Evolutionary conservation across 139 green algal species (phyloP).

Genomic region (Nannochloris sp.): DNA sequence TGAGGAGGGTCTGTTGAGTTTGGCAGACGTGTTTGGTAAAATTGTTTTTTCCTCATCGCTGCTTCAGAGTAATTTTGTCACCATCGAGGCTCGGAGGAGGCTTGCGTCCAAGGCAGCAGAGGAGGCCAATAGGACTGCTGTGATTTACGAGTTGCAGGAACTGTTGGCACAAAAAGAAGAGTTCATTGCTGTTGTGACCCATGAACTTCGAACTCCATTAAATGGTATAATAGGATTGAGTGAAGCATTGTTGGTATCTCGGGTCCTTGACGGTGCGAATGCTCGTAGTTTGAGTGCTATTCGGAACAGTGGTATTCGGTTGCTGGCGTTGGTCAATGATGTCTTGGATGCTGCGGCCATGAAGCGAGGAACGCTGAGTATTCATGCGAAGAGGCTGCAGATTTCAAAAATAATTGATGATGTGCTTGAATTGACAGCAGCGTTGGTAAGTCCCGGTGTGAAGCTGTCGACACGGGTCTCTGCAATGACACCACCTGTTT

Average conservation of each 20-base stretch:
- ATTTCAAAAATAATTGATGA: conserved; percentile 34
- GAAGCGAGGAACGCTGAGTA: conserved; percentile 14
- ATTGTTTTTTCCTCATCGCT: conserved; percentile 30
- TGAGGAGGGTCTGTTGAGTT: conserved; percentile 27
- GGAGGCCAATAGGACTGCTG: conserved; percentile 24
- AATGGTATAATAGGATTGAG: conserved; percentile 68
- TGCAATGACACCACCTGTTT: conserved; percentile 24
- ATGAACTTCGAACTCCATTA: conserved; percentile 72
- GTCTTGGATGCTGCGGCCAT: conserved; percentile 53
- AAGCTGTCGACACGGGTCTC: conserved; percentile 25
- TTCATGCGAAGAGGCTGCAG: neutral
- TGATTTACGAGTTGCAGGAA: conserved; percentile 28
- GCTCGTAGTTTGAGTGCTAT: conserved; percentile 18
- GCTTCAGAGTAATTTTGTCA: conserved; percentile 29
- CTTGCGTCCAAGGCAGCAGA: conserved; percentile 28
- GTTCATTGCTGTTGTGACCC: conserved; percentile 63
- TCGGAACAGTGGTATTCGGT: conserved; percentile 24
- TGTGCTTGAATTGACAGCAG: conserved; percentile 41
- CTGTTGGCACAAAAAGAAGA: conserved; percentile 60
- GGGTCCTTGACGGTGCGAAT: neutral
- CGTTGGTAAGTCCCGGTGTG: conserved; percentile 45
- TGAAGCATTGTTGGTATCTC: conserved; percentile 23
- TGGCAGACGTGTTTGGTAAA: conserved; percentile 22
- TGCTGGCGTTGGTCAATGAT: conserved; percentile 60
- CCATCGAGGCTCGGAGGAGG: conserved; percentile 23